These are phyloP conservation scores for Penicillium salamii DNA, from an alignment of 495 filamentous ascomycete species.

Conservation along the genomic window DNA sequence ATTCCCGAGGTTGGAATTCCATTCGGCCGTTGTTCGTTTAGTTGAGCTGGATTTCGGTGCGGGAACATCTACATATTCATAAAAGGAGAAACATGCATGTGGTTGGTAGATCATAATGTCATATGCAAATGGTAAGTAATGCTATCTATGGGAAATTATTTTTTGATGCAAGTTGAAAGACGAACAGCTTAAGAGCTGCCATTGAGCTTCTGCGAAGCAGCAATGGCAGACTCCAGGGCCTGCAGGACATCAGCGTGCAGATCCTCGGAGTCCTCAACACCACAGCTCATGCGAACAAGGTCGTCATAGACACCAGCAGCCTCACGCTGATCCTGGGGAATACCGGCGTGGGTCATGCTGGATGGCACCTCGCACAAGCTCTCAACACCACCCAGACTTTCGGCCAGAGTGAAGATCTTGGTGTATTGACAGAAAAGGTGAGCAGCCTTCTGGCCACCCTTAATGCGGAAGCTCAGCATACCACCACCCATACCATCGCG, in stretches of 20 bases:
- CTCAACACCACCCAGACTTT: conserved; percentile 92
- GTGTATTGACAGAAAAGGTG: conserved; percentile 89
- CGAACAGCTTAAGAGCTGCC: conserved; percentile 19
- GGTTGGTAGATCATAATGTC: conserved; percentile 4
- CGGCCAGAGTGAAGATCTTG: conserved; percentile 87
- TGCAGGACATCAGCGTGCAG: conserved; percentile 78
- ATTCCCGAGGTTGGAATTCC: too few relatives aligned
- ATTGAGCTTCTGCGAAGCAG: conserved; percentile 18
- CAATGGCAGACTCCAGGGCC: conserved; percentile 75
- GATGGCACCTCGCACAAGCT: conserved; percentile 85
- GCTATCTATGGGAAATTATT: neutral
- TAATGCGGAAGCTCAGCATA: conserved; percentile 95
- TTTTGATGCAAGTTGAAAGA: neutral
- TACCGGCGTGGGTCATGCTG: conserved; percentile 95
- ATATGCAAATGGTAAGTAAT: conserved; percentile 1
- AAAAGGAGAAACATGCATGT: too few relatives aligned
- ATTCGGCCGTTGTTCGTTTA: too few relatives aligned
- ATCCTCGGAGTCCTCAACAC: conserved; percentile 88
- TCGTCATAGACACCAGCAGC: conserved; percentile 94
- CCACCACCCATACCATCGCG: conserved; percentile 92
- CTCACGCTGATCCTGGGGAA: conserved; percentile 85
- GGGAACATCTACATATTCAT: too few relatives aligned
- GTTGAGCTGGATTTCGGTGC: too few relatives aligned
- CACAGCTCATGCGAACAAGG: conserved; percentile 89
- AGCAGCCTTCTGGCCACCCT: conserved; percentile 81